Conservation (phyloP, 495 filamentous ascomycete genomes). For the Endocarpon pusillum region DNA sequence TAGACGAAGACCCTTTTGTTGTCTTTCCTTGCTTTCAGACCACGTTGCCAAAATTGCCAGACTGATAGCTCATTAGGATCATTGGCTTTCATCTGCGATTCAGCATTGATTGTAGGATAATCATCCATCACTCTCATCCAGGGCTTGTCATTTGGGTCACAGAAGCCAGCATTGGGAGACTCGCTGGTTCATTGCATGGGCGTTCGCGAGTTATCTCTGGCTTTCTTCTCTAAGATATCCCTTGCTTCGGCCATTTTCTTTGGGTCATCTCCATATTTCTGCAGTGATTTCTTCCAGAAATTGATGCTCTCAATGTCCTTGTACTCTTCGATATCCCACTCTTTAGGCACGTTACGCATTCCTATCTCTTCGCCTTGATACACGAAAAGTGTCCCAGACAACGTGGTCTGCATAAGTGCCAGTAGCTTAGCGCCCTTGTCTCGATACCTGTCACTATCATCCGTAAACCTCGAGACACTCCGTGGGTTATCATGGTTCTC, state of each 20-base stretch:
- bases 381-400: conserved; percentile 33
- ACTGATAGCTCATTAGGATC: conserved; percentile 15
- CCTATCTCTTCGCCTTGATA: conserved; percentile 43
- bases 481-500: conserved; percentile 34
- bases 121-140: conserved; percentile 39
- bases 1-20: conserved; percentile 28
- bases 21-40: conserved; percentile 19
- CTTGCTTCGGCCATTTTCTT: conserved; percentile 16
- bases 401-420: conserved; percentile 30
- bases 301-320: conserved; percentile 35
- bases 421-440: conserved; percentile 33
- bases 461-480: conserved; percentile 27
- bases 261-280: conserved; percentile 6
- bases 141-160: conserved; percentile 15
- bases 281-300: conserved; percentile 20
- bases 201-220: conserved; percentile 38
- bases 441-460: conserved; percentile 27
- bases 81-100: conserved; percentile 14
- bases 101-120: conserved; percentile 30
- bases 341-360: conserved; percentile 31
- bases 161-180: conserved; percentile 35
- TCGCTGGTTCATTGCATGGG: conserved; percentile 39
- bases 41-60: conserved; percentile 27
- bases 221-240: conserved; percentile 23
- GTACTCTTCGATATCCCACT: conserved; percentile 29